Conservation (phyloP, 768 basidiomycete species). For the Lyophyllum decastes region DNA sequence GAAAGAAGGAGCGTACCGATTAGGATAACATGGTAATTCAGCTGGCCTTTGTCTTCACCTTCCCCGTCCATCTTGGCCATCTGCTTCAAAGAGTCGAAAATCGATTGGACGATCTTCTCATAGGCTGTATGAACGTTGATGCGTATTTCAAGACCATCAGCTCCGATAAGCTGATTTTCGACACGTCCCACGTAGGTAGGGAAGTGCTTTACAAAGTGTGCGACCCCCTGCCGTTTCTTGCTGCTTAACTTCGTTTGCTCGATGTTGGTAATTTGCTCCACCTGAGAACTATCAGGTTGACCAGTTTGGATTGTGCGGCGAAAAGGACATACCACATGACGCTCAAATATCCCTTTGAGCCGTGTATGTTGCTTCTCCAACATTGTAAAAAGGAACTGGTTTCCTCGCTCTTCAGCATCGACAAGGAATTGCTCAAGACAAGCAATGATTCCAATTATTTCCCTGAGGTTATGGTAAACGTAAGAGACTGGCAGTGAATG, state of each 20-base stretch:
- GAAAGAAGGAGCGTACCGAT: constrained; percentile 62
- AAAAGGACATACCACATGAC: constrained; percentile 59
- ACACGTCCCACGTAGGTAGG: constrained; percentile 83
- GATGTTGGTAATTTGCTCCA: constrained; percentile 83
- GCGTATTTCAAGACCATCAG: constrained; percentile 78
- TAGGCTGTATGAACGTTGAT: constrained; percentile 78
- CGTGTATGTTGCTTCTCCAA: constrained; percentile 84
- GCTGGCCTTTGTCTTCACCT: constrained; percentile 93
- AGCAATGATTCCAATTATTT: constrained; percentile 81
- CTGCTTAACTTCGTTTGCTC: constrained; percentile 89
- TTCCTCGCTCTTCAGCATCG: constrained; percentile 81
- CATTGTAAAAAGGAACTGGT: constrained; percentile 67
- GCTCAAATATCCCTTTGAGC: constrained; percentile 74
- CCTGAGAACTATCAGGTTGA: constrained; percentile 41
- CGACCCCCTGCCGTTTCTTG: constrained; percentile 92
- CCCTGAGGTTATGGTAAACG: constrained; percentile 45
- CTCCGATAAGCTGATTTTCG: constrained; percentile 80
- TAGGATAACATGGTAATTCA: constrained; percentile 94
- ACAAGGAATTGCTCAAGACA: constrained; percentile 74
- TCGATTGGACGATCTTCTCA: constrained; percentile 83
- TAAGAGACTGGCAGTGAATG: neutral
- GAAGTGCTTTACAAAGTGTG: constrained; percentile 91
- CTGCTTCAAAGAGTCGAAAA: constrained; percentile 92
- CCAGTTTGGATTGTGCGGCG: neutral
- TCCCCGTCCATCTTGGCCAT: constrained; percentile 96